Evolutionary conservation across 306 rosid species (phyloP), one percentile per base, ranked within the genome.

Genomic region (Gastrolobium villosum): DNA sequence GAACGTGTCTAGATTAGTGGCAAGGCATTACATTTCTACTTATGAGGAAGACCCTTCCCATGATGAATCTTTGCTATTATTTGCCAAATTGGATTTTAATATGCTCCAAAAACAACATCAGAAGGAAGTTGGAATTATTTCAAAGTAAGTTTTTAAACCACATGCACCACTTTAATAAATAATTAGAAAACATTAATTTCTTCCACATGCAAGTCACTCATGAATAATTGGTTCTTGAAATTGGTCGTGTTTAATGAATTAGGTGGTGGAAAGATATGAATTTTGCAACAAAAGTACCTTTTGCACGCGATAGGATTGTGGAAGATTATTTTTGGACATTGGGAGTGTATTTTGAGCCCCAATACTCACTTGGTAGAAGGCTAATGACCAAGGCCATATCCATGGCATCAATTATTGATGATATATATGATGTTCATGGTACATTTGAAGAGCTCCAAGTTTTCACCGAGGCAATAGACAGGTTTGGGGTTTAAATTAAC

Each of bases 371-470:
- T 43, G 26, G 26, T 20, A 20, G 26, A 20, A 20, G 26, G 26
- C 26, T 20, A 20, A 20, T 20, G 26, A 20, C 48, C 7, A 43
- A 43, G 48, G 48, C 9, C 10, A 3, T 43, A 10, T 6, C 48
- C 10, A 7, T 43, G 11, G 7, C 48, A 43, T 43, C 48, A 7
- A 3, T 44, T 2, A 57, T 84, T 8, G 90, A 84, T 48, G 87
- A 87, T 55, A 56, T 85, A 40, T 87, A 76, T 30, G 85, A 82
- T 68, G 79, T 79, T 39, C 82, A 79, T 46, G 90, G 74, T 13
- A 82, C 87, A 8, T 7, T 66, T 43, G 90, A 79, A 10, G 88
- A 82, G 32, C 79, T 84, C 1, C 65, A 79, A 28, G 62, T 75
- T 0, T 87, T 87, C 20, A 87, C 88, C 2, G 40, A 20, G 7